A percentile compares a stretch with the other conserved stretches of the same genome.
Conservation (phyloP, 257 asterid species). For the Solanum pinnatisectum region DNA sequence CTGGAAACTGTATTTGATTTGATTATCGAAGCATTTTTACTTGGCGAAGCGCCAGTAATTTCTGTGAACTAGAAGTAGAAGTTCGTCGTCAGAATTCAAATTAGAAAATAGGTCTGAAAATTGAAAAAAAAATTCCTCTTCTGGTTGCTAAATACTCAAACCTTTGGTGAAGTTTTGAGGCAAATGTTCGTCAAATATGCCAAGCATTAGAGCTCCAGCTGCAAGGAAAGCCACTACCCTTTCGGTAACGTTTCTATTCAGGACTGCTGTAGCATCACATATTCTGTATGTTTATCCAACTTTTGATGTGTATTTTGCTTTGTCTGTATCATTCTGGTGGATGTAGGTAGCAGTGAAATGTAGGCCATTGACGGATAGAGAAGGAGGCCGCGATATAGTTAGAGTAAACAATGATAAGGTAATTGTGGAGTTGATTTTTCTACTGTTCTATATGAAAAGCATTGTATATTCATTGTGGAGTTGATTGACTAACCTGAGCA, state of each 20-base stretch:
- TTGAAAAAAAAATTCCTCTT: neutral
- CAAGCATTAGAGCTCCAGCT: constrained; percentile 71
- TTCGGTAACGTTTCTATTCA: constrained; percentile 31
- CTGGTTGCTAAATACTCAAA: neutral
- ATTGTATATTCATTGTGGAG: neutral
- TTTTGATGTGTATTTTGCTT: neutral
- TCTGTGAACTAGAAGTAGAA: neutral
- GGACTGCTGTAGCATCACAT: neutral
- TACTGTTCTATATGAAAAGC: neutral
- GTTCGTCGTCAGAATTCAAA: neutral
- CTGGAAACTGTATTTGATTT: neutral
- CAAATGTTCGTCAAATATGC: constrained; percentile 59
- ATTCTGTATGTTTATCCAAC: neutral
- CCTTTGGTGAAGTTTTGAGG: constrained; percentile 1
- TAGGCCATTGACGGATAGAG: constrained; percentile 72
- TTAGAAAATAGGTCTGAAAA: neutral
- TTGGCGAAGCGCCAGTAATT: neutral
- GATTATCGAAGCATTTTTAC: neutral
- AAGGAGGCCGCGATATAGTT: constrained; percentile 59
- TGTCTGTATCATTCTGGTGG: neutral
- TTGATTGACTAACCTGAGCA: neutral
- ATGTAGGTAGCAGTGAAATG: constrained; percentile 86
- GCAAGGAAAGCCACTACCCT: constrained; percentile 72
- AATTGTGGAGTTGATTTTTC: neutral
- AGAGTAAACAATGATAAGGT: constrained; percentile 79